Conservation (phyloP, 495 filamentous ascomycete genomes). For the Podospora australis region DNA sequence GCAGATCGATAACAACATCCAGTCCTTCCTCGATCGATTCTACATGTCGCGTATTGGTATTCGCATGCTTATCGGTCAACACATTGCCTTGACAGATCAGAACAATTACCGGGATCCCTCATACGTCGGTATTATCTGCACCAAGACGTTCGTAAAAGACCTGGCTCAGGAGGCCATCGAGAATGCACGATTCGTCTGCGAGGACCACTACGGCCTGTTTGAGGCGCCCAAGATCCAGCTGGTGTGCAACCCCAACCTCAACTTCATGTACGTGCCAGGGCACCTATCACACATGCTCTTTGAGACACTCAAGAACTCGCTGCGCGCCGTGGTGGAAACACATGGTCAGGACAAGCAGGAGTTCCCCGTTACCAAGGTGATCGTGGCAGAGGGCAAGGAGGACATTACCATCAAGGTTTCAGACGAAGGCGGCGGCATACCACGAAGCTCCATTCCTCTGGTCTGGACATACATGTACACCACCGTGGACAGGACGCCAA, state of each 20-base stretch:
- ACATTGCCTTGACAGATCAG: slow-evolving; percentile 93
- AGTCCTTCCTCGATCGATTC: slow-evolving; percentile 94
- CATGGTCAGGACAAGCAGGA: slow-evolving; percentile 92
- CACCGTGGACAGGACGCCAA: slow-evolving; percentile 92
- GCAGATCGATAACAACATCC: slow-evolving; percentile 96
- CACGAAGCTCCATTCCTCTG: slow-evolving; percentile 81
- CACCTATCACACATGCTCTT: slow-evolving; percentile 99
- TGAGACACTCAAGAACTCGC: slow-evolving; percentile 96
- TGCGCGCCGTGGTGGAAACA: slow-evolving; percentile 92
- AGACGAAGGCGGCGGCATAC: slow-evolving; percentile 94
- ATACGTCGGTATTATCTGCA: slow-evolving; percentile 98
- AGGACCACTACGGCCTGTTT: slow-evolving; percentile 97
- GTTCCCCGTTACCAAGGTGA: slow-evolving; percentile 93
- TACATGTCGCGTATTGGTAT: slow-evolving; percentile 99
- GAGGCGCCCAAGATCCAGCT: slow-evolving; percentile 95
- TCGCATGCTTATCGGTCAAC: slow-evolving; percentile 96
- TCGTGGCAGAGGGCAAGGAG: slow-evolving; percentile 94
- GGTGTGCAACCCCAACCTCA: slow-evolving; percentile 83
- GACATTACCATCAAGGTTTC: slow-evolving; percentile 98
- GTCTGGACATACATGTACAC: slow-evolving; percentile 99
- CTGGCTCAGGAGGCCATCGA: slow-evolving; percentile 96
- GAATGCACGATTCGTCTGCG: slow-evolving; percentile 95
- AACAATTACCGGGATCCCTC: slow-evolving; percentile 77
- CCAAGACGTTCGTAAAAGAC: slow-evolving; percentile 93
- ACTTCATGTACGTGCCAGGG: slow-evolving; percentile 99